phyloP scores from a whole-genome alignment of 805 yeast species.

The Candida dendrica region DNA sequence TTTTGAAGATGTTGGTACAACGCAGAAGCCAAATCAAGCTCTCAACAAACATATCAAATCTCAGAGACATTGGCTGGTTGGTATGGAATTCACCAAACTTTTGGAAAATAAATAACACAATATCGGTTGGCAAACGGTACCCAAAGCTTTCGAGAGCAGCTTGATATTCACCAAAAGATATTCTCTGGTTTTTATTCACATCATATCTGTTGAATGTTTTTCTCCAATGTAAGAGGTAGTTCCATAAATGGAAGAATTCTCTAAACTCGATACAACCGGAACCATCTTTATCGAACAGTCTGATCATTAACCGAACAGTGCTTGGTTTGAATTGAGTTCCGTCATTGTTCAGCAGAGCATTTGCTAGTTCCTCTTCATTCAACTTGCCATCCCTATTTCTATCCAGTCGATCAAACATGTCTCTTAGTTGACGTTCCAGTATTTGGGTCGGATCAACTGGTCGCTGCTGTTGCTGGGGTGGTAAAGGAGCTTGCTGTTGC shows the following conservation, averaged over 20 bases:
- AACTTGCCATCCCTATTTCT: slow-evolving; percentile 46
- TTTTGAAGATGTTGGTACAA: slow-evolving; percentile 71
- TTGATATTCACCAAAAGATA: slow-evolving; percentile 60
- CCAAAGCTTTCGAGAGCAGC: slow-evolving; percentile 59
- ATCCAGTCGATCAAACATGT: slow-evolving; percentile 49
- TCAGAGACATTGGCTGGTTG: slow-evolving; percentile 34
- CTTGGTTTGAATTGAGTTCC: slow-evolving; percentile 53
- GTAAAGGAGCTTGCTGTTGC: slow-evolving; percentile 1
- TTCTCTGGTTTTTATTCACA: slow-evolving; percentile 47
- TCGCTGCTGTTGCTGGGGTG: not conserved
- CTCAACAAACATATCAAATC: slow-evolving; percentile 79
- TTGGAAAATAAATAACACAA: slow-evolving; percentile 51
- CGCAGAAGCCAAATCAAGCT: slow-evolving; percentile 69
- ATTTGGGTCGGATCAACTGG: slow-evolving; percentile 10
- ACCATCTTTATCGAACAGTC: slow-evolving; percentile 48
- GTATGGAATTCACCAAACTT: slow-evolving; percentile 37
- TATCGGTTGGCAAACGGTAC: slow-evolving; percentile 48
- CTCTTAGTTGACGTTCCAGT: slow-evolving; percentile 39
- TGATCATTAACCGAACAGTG: slow-evolving; percentile 56
- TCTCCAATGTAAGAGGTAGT: slow-evolving; percentile 60
- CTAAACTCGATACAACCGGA: slow-evolving; percentile 41
- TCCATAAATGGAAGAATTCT: slow-evolving; percentile 65
- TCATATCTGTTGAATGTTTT: slow-evolving; percentile 58
- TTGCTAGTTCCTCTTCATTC: slow-evolving; percentile 48
- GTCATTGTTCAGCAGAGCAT: slow-evolving; percentile 57